Conservation (phyloP, 78 protist species). For the Dictyostelium purpureum region DNA sequence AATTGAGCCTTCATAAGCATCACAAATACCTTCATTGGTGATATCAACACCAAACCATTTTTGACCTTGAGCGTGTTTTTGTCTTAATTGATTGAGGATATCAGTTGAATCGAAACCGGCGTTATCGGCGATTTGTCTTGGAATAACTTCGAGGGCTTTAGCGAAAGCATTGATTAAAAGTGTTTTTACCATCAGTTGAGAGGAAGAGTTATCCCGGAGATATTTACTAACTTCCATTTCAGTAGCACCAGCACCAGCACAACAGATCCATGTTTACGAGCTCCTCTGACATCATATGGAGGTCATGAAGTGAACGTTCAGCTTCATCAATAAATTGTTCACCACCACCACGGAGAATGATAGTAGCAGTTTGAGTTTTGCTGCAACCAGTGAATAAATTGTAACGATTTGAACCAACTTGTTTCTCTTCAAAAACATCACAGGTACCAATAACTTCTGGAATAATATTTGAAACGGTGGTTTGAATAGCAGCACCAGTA, state of each 20-base stretch:
- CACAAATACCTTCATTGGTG: constrained; percentile 94
- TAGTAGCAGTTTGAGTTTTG: constrained; percentile 92
- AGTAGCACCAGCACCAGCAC: constrained; percentile 99
- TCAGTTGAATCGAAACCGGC: constrained; percentile 99
- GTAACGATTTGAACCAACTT: constrained; percentile 96
- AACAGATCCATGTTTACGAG: constrained; percentile 91
- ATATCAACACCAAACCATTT: constrained; percentile 98
- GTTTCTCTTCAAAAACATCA: constrained; percentile 98
- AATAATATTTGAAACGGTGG: constrained; percentile 91
- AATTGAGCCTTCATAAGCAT: constrained; percentile 94
- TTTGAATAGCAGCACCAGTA: constrained; percentile 91
- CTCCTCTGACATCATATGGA: constrained; percentile 97
- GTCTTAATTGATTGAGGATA: constrained; percentile 98
- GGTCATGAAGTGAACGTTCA: constrained; percentile 99
- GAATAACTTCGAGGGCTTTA: constrained; percentile 98
- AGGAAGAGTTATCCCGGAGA: constrained; percentile 91
- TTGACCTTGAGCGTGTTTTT: constrained; percentile 91
- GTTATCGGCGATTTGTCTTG: constrained; percentile 97
- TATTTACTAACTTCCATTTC: constrained; percentile 97
- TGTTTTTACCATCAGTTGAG: constrained; percentile 96
- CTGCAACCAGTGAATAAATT: constrained; percentile 97
- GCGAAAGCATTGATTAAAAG: constrained; percentile 97
- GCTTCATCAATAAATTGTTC: constrained; percentile 99
- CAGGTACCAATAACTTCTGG: constrained; percentile 95
- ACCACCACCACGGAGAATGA: constrained; percentile 99